Percentiles rank a stretch among this genome's conserved stretches.
phyloP scores from a whole-genome alignment of 2,329 filamentous ascomycete species.

The Fusarium citri region DNA sequence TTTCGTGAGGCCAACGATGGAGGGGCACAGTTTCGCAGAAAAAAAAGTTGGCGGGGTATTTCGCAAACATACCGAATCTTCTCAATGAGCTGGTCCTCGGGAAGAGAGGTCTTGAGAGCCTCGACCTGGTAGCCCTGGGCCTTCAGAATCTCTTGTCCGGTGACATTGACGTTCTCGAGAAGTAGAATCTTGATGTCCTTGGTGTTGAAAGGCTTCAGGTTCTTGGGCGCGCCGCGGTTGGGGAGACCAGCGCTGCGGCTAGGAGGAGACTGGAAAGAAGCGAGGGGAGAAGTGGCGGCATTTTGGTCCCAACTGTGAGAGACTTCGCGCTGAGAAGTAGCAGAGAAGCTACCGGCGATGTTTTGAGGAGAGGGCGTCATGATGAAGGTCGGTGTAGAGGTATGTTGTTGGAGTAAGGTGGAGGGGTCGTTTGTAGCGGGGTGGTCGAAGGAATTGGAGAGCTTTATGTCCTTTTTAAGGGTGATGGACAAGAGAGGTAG shows the following conservation, averaged over 20 bases:
- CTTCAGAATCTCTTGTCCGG: constrained; percentile 83
- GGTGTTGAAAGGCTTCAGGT: constrained; percentile 93
- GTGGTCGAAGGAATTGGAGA: constrained; percentile 19
- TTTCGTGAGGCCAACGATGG: constrained; percentile 14
- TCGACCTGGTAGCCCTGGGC: constrained; percentile 97
- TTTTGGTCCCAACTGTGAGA: constrained; percentile 69
- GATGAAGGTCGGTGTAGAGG: constrained; percentile 32
- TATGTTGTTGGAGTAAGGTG: constrained; percentile 44
- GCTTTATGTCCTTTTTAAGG: constrained; percentile 7
- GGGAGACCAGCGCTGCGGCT: constrained; percentile 65
- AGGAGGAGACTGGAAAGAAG: constrained; percentile 79
- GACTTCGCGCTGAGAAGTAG: constrained; percentile 54
- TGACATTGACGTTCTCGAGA: constrained; percentile 94
- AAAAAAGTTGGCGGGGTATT: constrained; percentile 36
- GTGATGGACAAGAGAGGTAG: not conserved
- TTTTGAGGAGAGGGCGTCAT: constrained; percentile 62
- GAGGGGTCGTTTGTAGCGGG: constrained; percentile 28
- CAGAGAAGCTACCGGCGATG: constrained; percentile 56
- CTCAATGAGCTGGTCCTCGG: constrained; percentile 93
- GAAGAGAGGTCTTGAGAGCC: constrained; percentile 85
- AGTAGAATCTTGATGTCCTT: constrained; percentile 96
- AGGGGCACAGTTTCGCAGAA: constrained; percentile 30
- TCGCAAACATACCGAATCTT: constrained; percentile 81
- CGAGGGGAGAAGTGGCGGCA: constrained; percentile 79
- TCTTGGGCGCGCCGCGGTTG: constrained; percentile 67